Percentiles rank a stretch among this genome's conserved stretches.
Conservation (phyloP, 306 rosid species). For the Vicia villosa region DNA sequence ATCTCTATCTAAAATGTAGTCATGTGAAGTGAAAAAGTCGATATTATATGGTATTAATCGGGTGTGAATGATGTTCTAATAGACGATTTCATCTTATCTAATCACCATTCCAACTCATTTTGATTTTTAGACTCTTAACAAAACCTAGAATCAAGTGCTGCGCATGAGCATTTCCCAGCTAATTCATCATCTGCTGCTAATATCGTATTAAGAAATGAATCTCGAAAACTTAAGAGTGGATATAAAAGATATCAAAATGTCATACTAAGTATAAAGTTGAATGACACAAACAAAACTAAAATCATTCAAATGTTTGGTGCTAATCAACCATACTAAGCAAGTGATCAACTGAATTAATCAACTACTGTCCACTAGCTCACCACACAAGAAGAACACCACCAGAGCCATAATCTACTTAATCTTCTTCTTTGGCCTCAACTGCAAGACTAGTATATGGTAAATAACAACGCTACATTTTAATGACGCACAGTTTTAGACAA, state of each 20-base stretch:
- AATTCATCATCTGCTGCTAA: not conserved
- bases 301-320: not conserved
- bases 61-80: not conserved
- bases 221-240: not conserved
- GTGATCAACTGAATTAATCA: not conserved
- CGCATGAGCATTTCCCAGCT: too few relatives aligned
- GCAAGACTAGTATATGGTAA: constrained; percentile 30
- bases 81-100: not conserved
- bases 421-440: constrained; percentile 92
- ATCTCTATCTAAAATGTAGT: not conserved
- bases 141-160: too few relatives aligned
- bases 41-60: not conserved
- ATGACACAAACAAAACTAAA: constrained; percentile 3
- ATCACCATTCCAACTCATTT: not conserved
- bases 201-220: too few relatives aligned
- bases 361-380: not conserved
- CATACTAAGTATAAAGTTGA: not conserved
- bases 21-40: not conserved
- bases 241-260: not conserved
- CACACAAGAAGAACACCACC: not conserved
- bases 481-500: not conserved
- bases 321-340: not conserved
- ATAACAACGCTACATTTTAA: not conserved
- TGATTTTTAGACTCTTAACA: too few relatives aligned
- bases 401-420: constrained; percentile 52